These are phyloP conservation scores for Aspergillus homomorphus DNA, from an alignment of 495 filamentous ascomycete genomes.

Conservation along the genomic window DNA sequence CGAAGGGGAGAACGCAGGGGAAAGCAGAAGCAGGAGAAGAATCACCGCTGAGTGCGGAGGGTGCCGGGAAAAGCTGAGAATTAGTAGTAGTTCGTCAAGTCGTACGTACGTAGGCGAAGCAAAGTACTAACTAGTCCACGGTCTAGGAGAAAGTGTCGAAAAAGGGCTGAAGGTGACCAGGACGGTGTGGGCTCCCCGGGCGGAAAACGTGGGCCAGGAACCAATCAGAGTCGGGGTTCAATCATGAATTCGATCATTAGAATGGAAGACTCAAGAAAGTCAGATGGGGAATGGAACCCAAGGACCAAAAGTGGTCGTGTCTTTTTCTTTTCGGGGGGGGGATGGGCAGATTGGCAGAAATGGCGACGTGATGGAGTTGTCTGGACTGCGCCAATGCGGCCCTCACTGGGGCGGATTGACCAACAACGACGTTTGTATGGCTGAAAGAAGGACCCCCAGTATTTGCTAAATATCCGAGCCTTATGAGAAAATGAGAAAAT, in stretches of 20 bases:
- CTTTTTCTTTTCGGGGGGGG: conserved; percentile 1
- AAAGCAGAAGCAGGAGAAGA: neutral
- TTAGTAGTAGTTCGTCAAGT: neutral
- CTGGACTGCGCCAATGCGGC: conserved; percentile 7
- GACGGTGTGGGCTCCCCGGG: neutral
- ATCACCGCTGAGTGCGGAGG: neutral
- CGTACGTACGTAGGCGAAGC: neutral
- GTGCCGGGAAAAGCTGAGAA: neutral
- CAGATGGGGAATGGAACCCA: neutral
- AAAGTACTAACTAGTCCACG: neutral
- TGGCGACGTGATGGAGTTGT: neutral
- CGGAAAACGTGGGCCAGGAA: conserved; percentile 3
- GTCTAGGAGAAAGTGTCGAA: neutral
- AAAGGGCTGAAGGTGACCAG: conserved; percentile 3
- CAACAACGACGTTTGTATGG: conserved; percentile 14
- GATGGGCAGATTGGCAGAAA: conserved; percentile 5
- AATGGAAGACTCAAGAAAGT: neutral
- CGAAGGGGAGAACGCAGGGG: neutral
- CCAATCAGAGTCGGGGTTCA: conserved; percentile 2
- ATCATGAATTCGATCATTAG: neutral
- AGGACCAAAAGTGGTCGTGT: neutral
- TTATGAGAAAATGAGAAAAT: neutral
- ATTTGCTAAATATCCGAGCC: conserved; percentile 11
- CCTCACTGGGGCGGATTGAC: conserved; percentile 14
- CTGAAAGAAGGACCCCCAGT: neutral